A percentile compares a stretch with the other conserved stretches of the same genome.
Conservation (phyloP, 306 rosid genomes). For the Sphenostylis stenocarpa region DNA sequence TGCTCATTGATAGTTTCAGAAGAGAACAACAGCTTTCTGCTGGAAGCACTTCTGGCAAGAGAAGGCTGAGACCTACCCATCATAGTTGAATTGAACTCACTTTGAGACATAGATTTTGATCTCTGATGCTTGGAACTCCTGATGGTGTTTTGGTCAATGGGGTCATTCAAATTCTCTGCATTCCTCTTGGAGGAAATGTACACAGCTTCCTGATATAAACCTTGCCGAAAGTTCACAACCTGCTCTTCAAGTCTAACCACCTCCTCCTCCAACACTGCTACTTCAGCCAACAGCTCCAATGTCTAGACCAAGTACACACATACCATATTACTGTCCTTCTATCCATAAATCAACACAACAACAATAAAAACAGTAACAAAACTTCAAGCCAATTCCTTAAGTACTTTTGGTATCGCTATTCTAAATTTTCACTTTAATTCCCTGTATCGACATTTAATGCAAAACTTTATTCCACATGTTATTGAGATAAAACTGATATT, state of each 20-base stretch:
- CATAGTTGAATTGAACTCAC: constrained; percentile 62
- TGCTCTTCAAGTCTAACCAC: constrained; percentile 91
- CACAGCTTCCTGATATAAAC: constrained; percentile 92
- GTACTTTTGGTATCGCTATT: neutral
- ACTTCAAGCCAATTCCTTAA: neutral
- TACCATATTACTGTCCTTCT: constrained; percentile 10
- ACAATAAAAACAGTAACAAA: neutral
- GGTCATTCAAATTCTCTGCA: constrained; percentile 56
- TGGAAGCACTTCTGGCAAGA: constrained; percentile 75
- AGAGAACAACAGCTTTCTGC: constrained; percentile 58
- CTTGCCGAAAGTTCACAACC: constrained; percentile 92
- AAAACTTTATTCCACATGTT: neutral
- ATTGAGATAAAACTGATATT: neutral
- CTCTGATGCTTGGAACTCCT: constrained; percentile 72
- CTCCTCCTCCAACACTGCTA: constrained; percentile 94
- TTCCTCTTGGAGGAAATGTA: constrained; percentile 68
- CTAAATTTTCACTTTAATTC: neutral
- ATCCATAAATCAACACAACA: neutral
- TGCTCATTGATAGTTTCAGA: constrained; percentile 48
- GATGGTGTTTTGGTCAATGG: constrained; percentile 49
- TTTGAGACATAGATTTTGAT: constrained; percentile 74
- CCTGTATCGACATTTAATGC: neutral
- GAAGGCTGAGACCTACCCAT: constrained; percentile 61
- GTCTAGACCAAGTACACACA: constrained; percentile 54
- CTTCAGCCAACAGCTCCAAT: constrained; percentile 92